These are phyloP conservation scores for Rhododendron simsii DNA, from an alignment of 148 eudicot genomes.

Conservation along the genomic window DNA sequence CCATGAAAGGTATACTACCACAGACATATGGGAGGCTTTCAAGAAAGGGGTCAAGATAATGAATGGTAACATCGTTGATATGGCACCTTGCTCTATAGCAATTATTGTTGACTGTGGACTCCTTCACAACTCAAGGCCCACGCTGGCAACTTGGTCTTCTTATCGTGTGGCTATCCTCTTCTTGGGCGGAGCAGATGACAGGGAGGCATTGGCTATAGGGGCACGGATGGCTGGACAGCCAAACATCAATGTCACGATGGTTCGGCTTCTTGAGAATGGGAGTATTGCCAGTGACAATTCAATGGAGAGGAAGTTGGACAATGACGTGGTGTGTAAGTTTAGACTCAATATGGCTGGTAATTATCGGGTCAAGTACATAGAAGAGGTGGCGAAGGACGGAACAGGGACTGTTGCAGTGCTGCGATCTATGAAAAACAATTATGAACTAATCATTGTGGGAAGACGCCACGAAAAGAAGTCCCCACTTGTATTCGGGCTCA, in stretches of 20 bases:
- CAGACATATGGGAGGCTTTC: neutral
- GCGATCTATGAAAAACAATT: constrained; percentile 8
- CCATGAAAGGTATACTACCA: constrained; percentile 1
- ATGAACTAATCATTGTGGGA: constrained; percentile 20
- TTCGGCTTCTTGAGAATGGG: constrained; percentile 9
- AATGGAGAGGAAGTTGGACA: neutral
- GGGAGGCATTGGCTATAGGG: constrained; percentile 20
- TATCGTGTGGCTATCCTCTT: constrained; percentile 15
- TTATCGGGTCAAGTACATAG: constrained; percentile 5
- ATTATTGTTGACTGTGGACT: constrained; percentile 15
- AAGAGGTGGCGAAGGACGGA: constrained; percentile 13
- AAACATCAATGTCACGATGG: constrained; percentile 1
- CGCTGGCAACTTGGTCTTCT: neutral
- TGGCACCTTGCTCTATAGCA: constrained; percentile 20
- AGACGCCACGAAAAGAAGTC: constrained; percentile 10
- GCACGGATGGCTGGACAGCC: constrained; percentile 12
- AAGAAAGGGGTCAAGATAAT: constrained; percentile 6
- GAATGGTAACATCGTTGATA: constrained; percentile 2
- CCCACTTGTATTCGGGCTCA: constrained; percentile 8
- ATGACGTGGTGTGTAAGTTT: constrained; percentile 8
- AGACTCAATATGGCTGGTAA: constrained; percentile 12
- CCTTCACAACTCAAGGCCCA: constrained; percentile 5
- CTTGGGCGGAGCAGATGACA: constrained; percentile 17
- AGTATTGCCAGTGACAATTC: neutral
- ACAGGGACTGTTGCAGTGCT: constrained; percentile 5